A percentile compares a stretch with the other conserved stretches of the same genome.
phyloP scores from a whole-genome alignment of 2,329 filamentous ascomycete genomes.

The Chaetomiaceae sp. region DNA sequence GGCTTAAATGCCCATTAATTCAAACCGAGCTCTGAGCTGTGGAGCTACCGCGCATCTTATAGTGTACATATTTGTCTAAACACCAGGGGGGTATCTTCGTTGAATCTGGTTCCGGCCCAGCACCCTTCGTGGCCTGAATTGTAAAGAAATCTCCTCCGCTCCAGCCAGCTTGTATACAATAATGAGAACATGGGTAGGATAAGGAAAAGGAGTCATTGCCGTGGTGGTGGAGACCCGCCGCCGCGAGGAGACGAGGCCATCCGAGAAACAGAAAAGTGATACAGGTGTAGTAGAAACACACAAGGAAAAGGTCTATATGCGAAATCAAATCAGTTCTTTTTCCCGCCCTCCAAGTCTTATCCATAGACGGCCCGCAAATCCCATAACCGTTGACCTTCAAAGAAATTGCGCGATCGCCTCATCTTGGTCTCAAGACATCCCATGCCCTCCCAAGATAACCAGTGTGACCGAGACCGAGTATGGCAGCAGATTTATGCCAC shows the following conservation, averaged over 20 bases:
- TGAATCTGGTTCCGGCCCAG: conserved; percentile 32
- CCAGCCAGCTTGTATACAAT: conserved; percentile 27
- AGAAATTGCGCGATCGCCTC: background rate
- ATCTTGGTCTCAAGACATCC: background rate
- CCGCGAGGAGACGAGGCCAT: conserved; percentile 16
- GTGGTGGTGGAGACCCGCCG: conserved; percentile 12
- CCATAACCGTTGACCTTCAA: conserved; percentile 6
- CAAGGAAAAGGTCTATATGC: conserved; percentile 29
- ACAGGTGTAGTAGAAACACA: conserved; percentile 15
- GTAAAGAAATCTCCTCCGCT: conserved; percentile 20
- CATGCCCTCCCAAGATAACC: background rate
- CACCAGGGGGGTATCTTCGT: conserved; percentile 32
- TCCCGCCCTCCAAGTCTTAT: conserved; percentile 24
- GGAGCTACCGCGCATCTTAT: conserved; percentile 26
- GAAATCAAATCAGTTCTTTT: conserved; percentile 24
- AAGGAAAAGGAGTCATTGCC: conserved; percentile 16
- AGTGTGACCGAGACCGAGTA: conserved; percentile 1
- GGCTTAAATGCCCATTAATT: conserved; percentile 5
- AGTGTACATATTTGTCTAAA: conserved; percentile 28
- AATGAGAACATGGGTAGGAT: conserved; percentile 19
- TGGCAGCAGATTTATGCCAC: background rate
- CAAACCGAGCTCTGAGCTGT: conserved; percentile 23
- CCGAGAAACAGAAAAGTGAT: conserved; percentile 16
- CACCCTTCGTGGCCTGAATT: conserved; percentile 25
- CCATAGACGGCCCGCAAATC: conserved; percentile 19